These are phyloP conservation scores for Grigorovia yakushimaensis DNA, from an alignment of 805 yeast genomes.

Conservation along the genomic window DNA sequence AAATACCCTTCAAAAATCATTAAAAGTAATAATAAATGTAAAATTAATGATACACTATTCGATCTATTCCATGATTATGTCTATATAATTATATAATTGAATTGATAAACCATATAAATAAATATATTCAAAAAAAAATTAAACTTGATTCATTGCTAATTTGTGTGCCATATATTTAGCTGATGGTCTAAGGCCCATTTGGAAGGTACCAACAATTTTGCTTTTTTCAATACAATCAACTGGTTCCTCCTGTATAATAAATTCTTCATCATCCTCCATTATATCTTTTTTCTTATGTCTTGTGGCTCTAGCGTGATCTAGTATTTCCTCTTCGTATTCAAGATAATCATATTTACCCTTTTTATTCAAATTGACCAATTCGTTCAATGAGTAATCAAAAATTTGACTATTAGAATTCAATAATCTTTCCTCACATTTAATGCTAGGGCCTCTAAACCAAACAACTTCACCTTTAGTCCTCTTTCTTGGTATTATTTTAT, in stretches of 20 bases:
- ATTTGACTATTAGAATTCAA: slow-evolving; percentile 15
- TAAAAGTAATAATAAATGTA: too few species aligned
- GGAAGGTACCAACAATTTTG: slow-evolving; percentile 16
- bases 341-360: slow-evolving; percentile 12
- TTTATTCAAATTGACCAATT: slow-evolving; percentile 2
- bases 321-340: slow-evolving; percentile 17
- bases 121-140: background rate
- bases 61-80: background rate
- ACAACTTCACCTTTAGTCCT: slow-evolving; percentile 36
- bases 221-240: slow-evolving; percentile 15
- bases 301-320: slow-evolving; percentile 1
- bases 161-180: slow-evolving; percentile 66
- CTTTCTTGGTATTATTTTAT: slow-evolving; percentile 13
- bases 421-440: slow-evolving; percentile 35
- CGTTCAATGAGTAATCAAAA: slow-evolving; percentile 4
- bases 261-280: slow-evolving; percentile 7
- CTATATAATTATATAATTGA: background rate
- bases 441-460: slow-evolving; percentile 66
- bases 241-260: slow-evolving; percentile 14
- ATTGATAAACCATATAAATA: background rate
- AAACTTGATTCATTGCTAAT: slow-evolving; percentile 6
- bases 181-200: slow-evolving; percentile 44
- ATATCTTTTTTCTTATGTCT: slow-evolving; percentile 3
- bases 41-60: background rate
- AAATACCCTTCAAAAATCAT: too few species aligned